phyloP scores from a whole-genome alignment of 1,139 yeast genomes.

The Pneumocystis murina region DNA sequence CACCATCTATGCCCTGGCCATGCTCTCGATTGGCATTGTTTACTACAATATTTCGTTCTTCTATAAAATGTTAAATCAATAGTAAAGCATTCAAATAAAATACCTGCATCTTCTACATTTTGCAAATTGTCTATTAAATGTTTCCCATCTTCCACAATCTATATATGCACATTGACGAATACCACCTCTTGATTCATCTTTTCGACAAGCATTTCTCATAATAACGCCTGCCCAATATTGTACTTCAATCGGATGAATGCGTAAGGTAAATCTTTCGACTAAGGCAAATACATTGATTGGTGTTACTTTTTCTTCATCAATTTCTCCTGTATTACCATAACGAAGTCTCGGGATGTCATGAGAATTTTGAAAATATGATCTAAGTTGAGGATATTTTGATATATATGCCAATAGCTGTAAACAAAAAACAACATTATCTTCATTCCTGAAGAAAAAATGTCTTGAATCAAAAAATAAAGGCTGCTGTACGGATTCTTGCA shows the following conservation, averaged over 20 bases:
- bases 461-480: not conserved
- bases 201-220: conserved; percentile 86
- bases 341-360: conserved; percentile 37
- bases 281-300: conserved; percentile 62
- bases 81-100: not conserved
- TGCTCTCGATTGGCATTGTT: conserved; percentile 79
- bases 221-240: conserved; percentile 95
- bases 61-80: not conserved
- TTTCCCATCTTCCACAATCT: conserved; percentile 94
- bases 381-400: conserved; percentile 73
- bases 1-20: conserved; percentile 91
- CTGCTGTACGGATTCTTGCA: not conserved
- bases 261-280: conserved; percentile 79
- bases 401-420: conserved; percentile 81
- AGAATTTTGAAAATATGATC: conserved; percentile 57
- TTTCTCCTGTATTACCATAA: not conserved
- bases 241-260: conserved; percentile 53
- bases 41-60: conserved; percentile 83
- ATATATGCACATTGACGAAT: conserved; percentile 90
- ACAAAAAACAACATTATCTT: conserved; percentile 89
- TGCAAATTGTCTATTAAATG: conserved; percentile 76
- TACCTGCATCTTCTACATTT: conserved; percentile 80
- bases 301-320: not conserved
- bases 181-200: conserved; percentile 76
- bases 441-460: conserved; percentile 20